These are phyloP conservation scores for Xylaria venustula DNA, from an alignment of 495 filamentous ascomycete genomes.

Conservation along the genomic window DNA sequence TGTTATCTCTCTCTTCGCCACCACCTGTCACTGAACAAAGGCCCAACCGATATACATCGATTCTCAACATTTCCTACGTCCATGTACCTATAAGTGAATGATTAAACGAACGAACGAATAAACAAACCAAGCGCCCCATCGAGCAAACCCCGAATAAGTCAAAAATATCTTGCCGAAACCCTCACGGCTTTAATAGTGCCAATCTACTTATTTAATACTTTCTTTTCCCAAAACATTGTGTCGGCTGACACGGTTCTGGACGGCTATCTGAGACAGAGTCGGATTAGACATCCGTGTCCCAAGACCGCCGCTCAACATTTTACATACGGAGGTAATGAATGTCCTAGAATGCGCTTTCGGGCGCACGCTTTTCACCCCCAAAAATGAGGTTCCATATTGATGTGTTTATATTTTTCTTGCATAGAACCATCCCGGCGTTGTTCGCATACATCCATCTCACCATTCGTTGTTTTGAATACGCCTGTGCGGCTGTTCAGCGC, in stretches of 20 bases:
- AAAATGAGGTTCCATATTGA: neutral
- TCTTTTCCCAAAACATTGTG: conserved; percentile 2
- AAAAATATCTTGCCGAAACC: neutral
- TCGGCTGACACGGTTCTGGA: neutral
- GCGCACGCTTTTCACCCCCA: neutral
- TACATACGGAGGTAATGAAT: conserved; percentile 6
- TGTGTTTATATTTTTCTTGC: neutral
- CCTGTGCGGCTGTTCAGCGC: conserved; percentile 1
- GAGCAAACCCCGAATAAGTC: neutral
- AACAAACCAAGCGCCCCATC: neutral
- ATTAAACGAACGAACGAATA: neutral
- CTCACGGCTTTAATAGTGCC: conserved; percentile 9
- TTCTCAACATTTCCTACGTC: neutral
- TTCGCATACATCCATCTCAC: neutral
- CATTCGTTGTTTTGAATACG: no score
- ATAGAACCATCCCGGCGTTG: neutral
- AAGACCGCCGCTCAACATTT: neutral
- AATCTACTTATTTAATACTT: conserved; percentile 19
- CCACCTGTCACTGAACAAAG: neutral
- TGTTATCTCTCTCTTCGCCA: no score
- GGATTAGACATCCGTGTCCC: neutral
- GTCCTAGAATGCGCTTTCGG: neutral
- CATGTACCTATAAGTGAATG: neutral
- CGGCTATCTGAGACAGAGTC: conserved; percentile 8
- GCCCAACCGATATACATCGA: neutral